These are phyloP conservation scores for Sporothrix brunneoviolacea DNA, from an alignment of 2,329 filamentous ascomycete species.

Conservation along the genomic window DNA sequence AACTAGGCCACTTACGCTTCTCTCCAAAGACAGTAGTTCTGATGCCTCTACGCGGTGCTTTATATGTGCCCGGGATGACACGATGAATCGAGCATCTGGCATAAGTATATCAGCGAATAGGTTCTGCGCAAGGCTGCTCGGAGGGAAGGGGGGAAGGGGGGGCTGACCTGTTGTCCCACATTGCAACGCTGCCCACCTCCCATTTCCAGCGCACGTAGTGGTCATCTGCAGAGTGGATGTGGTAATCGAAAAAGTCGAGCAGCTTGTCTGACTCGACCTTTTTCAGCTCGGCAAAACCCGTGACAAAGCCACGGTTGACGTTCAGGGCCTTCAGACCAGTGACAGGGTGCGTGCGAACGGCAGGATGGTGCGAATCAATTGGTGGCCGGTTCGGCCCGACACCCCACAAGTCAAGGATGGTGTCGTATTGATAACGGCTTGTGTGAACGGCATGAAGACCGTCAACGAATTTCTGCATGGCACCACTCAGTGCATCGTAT, in stretches of 20 bases:
- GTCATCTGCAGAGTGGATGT: conserved; percentile 44
- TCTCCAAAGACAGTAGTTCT: conserved; percentile 38
- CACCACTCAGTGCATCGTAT: conserved; percentile 38
- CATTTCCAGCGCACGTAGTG: conserved; percentile 45
- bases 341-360: conserved; percentile 42
- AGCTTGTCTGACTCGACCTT: conserved; percentile 41
- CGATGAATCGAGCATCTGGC: conserved; percentile 31
- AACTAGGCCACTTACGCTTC: conserved; percentile 30
- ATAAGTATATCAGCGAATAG: background rate
- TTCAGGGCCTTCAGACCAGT: conserved; percentile 40
- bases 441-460: conserved; percentile 40
- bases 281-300: conserved; percentile 42
- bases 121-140: background rate
- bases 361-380: conserved; percentile 42
- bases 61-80: conserved; percentile 36
- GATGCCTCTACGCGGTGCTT: conserved; percentile 31
- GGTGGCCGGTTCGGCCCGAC: conserved; percentile 36
- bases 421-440: conserved; percentile 40
- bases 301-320: conserved; percentile 40
- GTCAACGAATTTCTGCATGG: conserved; percentile 36
- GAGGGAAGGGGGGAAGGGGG: no score
- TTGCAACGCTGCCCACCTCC: conserved; percentile 40
- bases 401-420: conserved; percentile 38
- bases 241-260: conserved; percentile 38
- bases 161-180: conserved; percentile 43